phyloP scores from a whole-genome alignment of 768 basidiomycete genomes.

The Hygrophoropsis aurantiaca region DNA sequence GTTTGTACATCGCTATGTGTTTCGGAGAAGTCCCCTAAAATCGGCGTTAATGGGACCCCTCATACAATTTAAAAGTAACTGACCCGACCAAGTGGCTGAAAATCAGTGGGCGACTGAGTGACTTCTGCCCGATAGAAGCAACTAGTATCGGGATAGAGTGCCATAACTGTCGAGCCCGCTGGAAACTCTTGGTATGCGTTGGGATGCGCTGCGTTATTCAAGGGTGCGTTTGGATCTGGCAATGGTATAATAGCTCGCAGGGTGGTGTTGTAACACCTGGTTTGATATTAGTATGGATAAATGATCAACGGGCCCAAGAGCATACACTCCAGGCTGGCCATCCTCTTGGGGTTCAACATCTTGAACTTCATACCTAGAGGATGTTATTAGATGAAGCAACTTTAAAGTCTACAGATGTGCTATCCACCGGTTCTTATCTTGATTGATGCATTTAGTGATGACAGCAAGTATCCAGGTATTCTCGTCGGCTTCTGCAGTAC shows the following conservation, averaged over 20 bases:
- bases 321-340: conserved; percentile 62
- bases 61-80: conserved; percentile 14
- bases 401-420: not conserved
- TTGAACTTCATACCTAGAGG: conserved; percentile 76
- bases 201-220: conserved; percentile 61
- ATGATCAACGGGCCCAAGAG: not conserved
- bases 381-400: not conserved
- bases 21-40: conserved; percentile 39
- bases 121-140: conserved; percentile 90
- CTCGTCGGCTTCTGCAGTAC: conserved; percentile 49
- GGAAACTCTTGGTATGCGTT: conserved; percentile 72
- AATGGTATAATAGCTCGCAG: conserved; percentile 74
- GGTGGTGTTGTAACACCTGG: conserved; percentile 67
- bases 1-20: conserved; percentile 61
- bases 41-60: too few relatives aligned
- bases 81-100: conserved; percentile 37
- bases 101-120: conserved; percentile 59
- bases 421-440: conserved; percentile 66
- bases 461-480: conserved; percentile 79
- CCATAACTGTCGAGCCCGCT: conserved; percentile 74
- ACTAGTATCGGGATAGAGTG: conserved; percentile 88
- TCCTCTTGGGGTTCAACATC: conserved; percentile 84
- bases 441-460: conserved; percentile 66
- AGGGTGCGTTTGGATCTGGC: conserved; percentile 65
- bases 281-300: not conserved